Conservation (phyloP, 306 rosid species). For the Trifolium fragiferum region DNA sequence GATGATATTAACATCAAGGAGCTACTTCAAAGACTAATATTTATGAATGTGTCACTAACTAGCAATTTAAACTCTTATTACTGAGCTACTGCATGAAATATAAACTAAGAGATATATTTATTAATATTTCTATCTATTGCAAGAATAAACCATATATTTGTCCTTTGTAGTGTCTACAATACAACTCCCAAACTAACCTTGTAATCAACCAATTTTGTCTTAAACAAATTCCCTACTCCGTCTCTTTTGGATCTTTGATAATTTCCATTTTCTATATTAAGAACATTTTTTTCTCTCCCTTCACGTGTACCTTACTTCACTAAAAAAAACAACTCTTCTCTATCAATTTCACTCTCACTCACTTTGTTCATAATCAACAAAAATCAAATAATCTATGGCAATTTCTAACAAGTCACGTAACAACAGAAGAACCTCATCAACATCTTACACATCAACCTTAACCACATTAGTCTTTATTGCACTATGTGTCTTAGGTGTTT, state of each 20-base stretch:
- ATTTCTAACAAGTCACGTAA: constrained; percentile 58
- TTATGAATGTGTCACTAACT: no score
- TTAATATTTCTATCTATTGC: no score
- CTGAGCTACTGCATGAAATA: no score
- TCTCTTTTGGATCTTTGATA: constrained; percentile 75
- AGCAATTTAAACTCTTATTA: no score
- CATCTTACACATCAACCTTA: constrained; percentile 63
- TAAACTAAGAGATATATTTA: no score
- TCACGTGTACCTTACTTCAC: neutral
- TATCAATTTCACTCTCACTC: constrained; percentile 27
- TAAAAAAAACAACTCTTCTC: constrained; percentile 4
- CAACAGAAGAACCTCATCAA: constrained; percentile 61
- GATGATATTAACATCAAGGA: no score
- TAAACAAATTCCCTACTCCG: constrained; percentile 60
- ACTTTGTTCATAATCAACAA: constrained; percentile 35
- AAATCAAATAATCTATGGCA: constrained; percentile 51
- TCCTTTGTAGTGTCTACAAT: neutral
- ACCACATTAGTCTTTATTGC: constrained; percentile 63
- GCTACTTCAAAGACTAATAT: no score
- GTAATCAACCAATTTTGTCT: constrained; percentile 9
- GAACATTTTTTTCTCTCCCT: constrained; percentile 29
- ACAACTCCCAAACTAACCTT: neutral
- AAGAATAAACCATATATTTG: neutral
- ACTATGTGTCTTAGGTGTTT: constrained; percentile 65
- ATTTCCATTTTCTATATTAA: constrained; percentile 51